Evolutionary conservation across 2,329 filamentous ascomycete species (phyloP), one percentile per base, ranked within the genome.

Genomic region (Golovinomyces cichoracearum): DNA sequence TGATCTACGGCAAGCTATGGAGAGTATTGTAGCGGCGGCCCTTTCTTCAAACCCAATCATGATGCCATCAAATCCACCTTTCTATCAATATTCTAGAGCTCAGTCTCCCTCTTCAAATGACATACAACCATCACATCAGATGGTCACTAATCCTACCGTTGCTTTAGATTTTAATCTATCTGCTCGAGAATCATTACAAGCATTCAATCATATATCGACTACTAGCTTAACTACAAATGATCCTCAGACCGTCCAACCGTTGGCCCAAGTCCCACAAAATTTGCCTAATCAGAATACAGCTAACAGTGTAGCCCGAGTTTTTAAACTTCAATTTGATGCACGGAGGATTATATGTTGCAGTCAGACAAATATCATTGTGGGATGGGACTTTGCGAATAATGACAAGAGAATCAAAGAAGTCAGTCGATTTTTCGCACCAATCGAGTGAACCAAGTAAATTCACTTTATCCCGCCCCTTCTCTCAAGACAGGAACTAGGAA

Each of bases 301-400:
- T 37, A 50, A 35, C 25, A 57, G 53, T 46, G 57, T 57, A 52
- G 56, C 54, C 3, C 51, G 90, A 22, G 82, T 98, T 2, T 98
- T 95, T 68, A 98, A 98, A 64, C 69, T 95, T 31, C 90, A 98
- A 62, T 98, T 94, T 56, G 90, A 98, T 60, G 83, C 85, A 0
- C 74, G 85, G 21, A 78, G 86, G 57, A 92, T 98, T 55, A 80
- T 98, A 49, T 94, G 86, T 65, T 94, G 88, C 61, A 90, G 82
- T 54, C 86, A 95, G 62, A 84, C 90, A 50, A 78, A 78, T 35
- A 76, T 80, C 15, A 95, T 98, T 58, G 84, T 95, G 0, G 90
- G 86, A 0, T 98, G 90, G 90, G 90, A 98, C 63, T 98, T 95
- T 69, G 90, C 85, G 51, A 83, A 85, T 55, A 80, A 76, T 4